Base-by-base conservation (phyloP, 2,329 filamentous ascomycete genomes). In the Sporothrix luriei region DNA sequence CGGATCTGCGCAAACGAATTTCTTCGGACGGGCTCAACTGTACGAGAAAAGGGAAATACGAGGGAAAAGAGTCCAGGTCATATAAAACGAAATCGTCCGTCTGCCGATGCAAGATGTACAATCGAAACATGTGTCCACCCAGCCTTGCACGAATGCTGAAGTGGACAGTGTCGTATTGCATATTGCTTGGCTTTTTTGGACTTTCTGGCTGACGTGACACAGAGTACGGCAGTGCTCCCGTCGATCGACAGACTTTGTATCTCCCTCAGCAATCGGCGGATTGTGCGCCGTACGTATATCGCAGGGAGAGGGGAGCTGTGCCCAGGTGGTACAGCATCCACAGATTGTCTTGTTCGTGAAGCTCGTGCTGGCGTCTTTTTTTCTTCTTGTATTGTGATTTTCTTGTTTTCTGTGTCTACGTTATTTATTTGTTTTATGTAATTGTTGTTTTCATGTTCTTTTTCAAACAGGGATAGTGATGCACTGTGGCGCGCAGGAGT, bases 31-130 rank as follows among this genome's bases (percentile, higher is more conserved):
- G 29, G 33, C 14, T 64, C 14, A 4, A 16, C 4, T 62, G 38
- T 26, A 24, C 10, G 5, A 9, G 11, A 16, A 16, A 13, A 43
- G 11, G 38, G n/a, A 24, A 24, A 19, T 10, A 26, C 38, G 5
- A 2, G 40, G 21, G 14, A 24, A 24, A 4, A 13, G 38, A 16
- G 7, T 43, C 38, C 2, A 62, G 14, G 46, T 7, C 7, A 62
- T 10, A 26, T 24, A 26, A 61, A 62, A 46, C 38, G 21, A 62
- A 62, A 21, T 1, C 24, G 38, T 46, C 57, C 13, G 57, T 26
- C 38, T 46, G 38, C 57, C 38, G 38, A 62, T 46, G 57, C 57
- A 62, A 46, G 57, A 62, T 46, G 40, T 43, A 62, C n/a, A 24
- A 46, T 29, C 33, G 9, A 26, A 26, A 24, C 11, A 21, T 46